Evolutionary conservation across 352 stramenopile genomes (phyloP).

Genomic region (Aphanomyces invadans): DNA sequence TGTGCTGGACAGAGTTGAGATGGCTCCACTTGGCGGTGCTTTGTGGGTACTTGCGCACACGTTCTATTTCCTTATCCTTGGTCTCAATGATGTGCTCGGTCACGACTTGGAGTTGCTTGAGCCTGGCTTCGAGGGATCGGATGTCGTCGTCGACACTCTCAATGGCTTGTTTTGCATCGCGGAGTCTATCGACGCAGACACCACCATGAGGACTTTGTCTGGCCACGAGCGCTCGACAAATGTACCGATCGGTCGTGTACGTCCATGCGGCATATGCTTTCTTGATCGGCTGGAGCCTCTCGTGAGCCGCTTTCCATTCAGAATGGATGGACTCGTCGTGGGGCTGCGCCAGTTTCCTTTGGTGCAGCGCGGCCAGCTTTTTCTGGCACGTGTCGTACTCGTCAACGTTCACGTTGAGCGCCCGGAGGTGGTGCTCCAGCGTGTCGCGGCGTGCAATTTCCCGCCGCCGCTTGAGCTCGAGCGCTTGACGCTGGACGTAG

Average conservation of each 20-base stretch:
- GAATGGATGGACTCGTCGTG: background rate
- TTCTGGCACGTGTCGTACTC: conserved; percentile 8
- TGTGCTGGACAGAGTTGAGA: conserved; percentile 11
- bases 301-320: background rate
- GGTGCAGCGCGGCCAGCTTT: conserved; percentile 13
- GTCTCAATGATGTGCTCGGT: conserved; percentile 14
- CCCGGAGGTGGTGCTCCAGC: background rate
- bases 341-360: conserved; percentile 9
- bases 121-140: background rate
- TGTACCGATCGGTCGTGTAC: conserved; percentile 22
- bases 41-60: conserved; percentile 10
- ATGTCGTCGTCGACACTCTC: background rate
- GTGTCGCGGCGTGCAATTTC: conserved; percentile 15
- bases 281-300: conserved; percentile 10
- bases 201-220: too few species aligned
- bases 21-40: conserved; percentile 17
- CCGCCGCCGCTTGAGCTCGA: conserved; percentile 12
- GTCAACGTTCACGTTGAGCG: background rate
- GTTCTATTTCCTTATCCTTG: conserved; percentile 21
- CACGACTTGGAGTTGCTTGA: conserved; percentile 18
- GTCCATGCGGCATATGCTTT: conserved; percentile 1
- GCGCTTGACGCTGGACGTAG: background rate
- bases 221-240: too few species aligned
- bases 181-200: background rate
- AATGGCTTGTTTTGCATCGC: conserved; percentile 6